Evolutionary conservation across 108 stramenopile genomes (phyloP).

Genomic region (Schizochytrium sp.): DNA sequence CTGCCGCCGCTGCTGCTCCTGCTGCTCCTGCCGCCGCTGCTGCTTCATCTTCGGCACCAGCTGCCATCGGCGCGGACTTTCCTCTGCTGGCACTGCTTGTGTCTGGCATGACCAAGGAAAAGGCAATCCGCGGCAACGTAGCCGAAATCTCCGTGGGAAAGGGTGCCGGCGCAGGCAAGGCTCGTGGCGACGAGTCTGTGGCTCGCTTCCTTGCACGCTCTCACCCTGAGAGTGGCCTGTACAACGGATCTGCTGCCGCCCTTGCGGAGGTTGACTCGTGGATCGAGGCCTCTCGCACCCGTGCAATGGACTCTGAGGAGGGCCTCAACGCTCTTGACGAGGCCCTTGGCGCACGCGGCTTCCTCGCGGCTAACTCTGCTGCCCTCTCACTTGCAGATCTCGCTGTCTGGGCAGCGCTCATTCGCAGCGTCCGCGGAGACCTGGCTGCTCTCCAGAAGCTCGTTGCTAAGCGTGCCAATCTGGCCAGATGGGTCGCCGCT

Average conservation of each 20-base stretch:
- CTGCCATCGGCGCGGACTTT: neutral
- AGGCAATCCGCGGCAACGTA: neutral
- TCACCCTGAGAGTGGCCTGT: neutral
- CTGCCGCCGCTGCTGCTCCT: neutral
- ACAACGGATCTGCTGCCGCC: neutral
- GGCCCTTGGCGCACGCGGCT: neutral
- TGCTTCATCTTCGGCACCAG: neutral
- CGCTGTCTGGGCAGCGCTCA: slow-evolving; percentile 52
- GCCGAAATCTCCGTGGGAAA: neutral
- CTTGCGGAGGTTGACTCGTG: slow-evolving; percentile 20
- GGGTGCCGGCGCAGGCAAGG: neutral
- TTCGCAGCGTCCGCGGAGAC: slow-evolving; percentile 7
- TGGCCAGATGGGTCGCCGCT: neutral
- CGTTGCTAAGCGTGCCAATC: slow-evolving; percentile 66
- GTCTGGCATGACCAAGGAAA: slow-evolving; percentile 30
- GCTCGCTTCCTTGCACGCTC: slow-evolving; percentile 35
- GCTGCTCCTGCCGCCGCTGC: neutral
- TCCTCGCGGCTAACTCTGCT: neutral
- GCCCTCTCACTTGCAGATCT: slow-evolving; percentile 56
- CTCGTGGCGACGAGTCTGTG: slow-evolving; percentile 50
- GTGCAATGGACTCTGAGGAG: neutral
- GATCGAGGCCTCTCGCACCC: slow-evolving; percentile 2
- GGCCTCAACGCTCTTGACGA: slow-evolving; percentile 13
- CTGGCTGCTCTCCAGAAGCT: neutral
- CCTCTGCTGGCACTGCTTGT: slow-evolving; percentile 63